Base-by-base conservation (phyloP, 331 rosid species). In the Malus hybrid region DNA sequence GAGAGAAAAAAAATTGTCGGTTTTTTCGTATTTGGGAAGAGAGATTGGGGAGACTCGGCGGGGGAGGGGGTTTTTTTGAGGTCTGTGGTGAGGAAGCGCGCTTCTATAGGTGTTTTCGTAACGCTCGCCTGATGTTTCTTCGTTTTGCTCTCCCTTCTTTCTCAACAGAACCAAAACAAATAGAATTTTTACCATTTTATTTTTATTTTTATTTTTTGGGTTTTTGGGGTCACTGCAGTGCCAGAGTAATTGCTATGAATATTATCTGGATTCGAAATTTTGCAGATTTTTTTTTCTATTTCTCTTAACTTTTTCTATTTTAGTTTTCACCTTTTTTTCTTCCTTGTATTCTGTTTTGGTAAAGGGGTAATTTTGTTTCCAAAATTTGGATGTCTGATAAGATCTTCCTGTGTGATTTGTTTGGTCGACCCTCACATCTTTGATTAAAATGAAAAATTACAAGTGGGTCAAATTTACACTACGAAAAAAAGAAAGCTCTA, bases 71-170 rank as follows among this genome's bases (percentile, higher is more conserved):
- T 14, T 6, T 1, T 60, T 36, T 8, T 0, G 44, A 10, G 10
- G 2, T 36, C 15, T 27, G 31, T 28, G 33, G 20, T 31, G 36
- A 22, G 67, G 56, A 36, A 73, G 76, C 29, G 59, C 76, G 69
- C 70, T 74, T 74, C 70, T 46, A 29, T 74, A 46, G 78, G 70
- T 62, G 61, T 29, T 73, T 73, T 42, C 15, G 77, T 73, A 73
- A 24, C 78, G 61, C 61, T 34, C 18, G 70, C 52, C 46, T 20
- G 57, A 19, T 52, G 6, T 52, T 18, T 11, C 36, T 54, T n/a
- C 32, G 57, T 44, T 73, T 20, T 39, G 16, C 34, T 22, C 8
- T 39, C 46, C 28, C 44, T 32, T 32, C 44, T 27, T 4, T 27
- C 69, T n/a, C 20, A 3, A 63, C 32, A 57, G 44, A 8, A 52